Conservation (phyloP, 2,329 filamentous ascomycete species). For the Aspergillus puulaauensis region DNA sequence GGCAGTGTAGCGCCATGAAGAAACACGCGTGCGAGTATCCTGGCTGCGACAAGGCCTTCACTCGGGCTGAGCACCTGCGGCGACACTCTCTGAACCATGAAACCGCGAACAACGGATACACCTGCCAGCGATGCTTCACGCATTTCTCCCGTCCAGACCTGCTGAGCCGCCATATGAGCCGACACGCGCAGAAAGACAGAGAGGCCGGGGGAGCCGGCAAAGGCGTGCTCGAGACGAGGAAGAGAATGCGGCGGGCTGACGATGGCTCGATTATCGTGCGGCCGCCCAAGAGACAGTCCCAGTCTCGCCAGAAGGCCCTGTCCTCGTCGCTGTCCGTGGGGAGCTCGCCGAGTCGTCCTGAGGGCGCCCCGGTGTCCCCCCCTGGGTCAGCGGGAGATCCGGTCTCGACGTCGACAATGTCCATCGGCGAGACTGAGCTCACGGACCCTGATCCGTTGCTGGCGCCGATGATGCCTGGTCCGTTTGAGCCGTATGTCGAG, state of each 20-base stretch:
- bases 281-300: slow-evolving; percentile 27
- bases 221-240: slow-evolving; percentile 51
- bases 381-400: slow-evolving; percentile 26
- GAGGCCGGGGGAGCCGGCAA: slow-evolving; percentile 50
- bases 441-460: slow-evolving; percentile 24
- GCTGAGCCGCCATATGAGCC: slow-evolving; percentile 57
- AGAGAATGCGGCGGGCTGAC: slow-evolving; percentile 49
- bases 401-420: slow-evolving; percentile 16
- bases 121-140: slow-evolving; percentile 59
- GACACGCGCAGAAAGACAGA: slow-evolving; percentile 52
- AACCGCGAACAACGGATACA: slow-evolving; percentile 48
- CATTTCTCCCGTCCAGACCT: slow-evolving; percentile 63
- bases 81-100: slow-evolving; percentile 59
- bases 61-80: slow-evolving; percentile 58
- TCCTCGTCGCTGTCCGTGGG: too few species aligned
- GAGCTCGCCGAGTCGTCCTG: too few species aligned
- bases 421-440: slow-evolving; percentile 23
- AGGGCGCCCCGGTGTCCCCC: slow-evolving; percentile 24
- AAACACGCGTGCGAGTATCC: slow-evolving; percentile 40
- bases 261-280: slow-evolving; percentile 50
- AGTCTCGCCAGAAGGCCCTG: not conserved
- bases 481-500: slow-evolving; percentile 34
- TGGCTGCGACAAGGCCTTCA: slow-evolving; percentile 55
- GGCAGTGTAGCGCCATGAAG: not conserved
- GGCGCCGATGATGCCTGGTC: slow-evolving; percentile 31